Base-by-base conservation (phyloP, 2,329 filamentous ascomycete genomes). In the Trichoderma oligosporum region DNA sequence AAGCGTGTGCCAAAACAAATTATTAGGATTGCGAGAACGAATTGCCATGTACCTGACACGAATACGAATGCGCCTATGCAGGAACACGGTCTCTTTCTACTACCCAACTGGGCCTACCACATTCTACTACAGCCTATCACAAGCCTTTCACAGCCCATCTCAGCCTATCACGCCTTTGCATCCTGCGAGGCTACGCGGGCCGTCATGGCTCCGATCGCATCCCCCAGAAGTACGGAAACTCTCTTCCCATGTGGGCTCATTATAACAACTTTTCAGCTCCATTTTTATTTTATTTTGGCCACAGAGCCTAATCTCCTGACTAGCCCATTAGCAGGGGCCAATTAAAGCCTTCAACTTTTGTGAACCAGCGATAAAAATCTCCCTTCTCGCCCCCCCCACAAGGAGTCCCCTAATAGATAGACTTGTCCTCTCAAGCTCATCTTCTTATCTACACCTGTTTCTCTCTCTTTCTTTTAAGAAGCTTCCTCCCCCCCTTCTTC, bases 251-350 rank as follows among this genome's bases (percentile, higher is more conserved):
- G 52, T 59, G 44, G 44, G 51, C 51, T 59, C 57, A 56, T 58
- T 56, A n/a, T 38, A 22, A 25, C 47, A 33, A n/a, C 27, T 22
- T 25, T 47, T 8, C 22, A 18, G 48, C 24, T 44, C 51, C 46
- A 38, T 11, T 25, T 27, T 48, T 41, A n/a, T 53, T 20, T 42
- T 35, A 39, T 41, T 53, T 22, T 18, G 18, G 42, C 39, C 41
- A 42, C 48, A 22, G 38, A 31, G 12, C 25, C 55, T 57, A 60
- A 60, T 64, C 57, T 62, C 60, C 60, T 61, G 60, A 61, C 58
- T 58, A 55, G 51, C 25, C n/a, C 38, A 29, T 24, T 45, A 31
- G 47, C 16, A 44, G 45, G n/a, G 44, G 57, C 57, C 57, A 59
- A 59, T 59, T 38, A 59, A 46, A 44, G 52, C 18, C 36, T 33